Conservation (phyloP, 2,329 filamentous ascomycete genomes). For the Fusarium tupiense region DNA sequence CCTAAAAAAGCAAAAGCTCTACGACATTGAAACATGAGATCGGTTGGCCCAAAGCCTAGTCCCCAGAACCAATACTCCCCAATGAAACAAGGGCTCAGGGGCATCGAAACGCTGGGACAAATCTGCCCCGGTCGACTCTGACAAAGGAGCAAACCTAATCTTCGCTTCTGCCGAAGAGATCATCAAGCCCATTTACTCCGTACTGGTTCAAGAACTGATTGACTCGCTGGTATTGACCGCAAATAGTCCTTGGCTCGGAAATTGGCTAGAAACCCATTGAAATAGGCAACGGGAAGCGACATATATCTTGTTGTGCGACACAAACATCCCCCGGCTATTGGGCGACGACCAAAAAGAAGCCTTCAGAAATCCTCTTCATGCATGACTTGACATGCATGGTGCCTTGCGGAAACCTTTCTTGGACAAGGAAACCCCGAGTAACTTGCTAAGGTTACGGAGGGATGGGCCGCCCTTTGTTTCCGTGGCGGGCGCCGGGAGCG, state of each 20-base stretch:
- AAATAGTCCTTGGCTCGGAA: conserved; percentile 22
- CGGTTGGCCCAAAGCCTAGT: conserved; percentile 33
- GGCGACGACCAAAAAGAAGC: conserved; percentile 3
- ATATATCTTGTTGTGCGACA: conserved; percentile 28
- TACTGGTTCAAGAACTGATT: neutral
- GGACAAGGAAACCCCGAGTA: conserved; percentile 28
- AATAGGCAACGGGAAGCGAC: conserved; percentile 30
- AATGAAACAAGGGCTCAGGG: conserved; percentile 40
- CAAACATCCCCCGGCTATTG: conserved; percentile 27
- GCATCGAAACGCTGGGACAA: conserved; percentile 22
- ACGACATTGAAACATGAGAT: conserved; percentile 39
- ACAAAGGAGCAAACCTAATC: conserved; percentile 25
- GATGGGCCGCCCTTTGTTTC: conserved; percentile 30
- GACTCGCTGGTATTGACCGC: conserved; percentile 11
- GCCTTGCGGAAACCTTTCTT: conserved; percentile 19
- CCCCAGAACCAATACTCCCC: conserved; percentile 33
- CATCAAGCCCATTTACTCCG: neutral
- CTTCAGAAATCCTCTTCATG: conserved; percentile 26
- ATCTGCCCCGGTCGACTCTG: conserved; percentile 17
- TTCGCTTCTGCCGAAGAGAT: conserved; percentile 1
- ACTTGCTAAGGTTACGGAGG: conserved; percentile 15
- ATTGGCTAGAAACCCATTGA: conserved; percentile 19
- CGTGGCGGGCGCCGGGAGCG: conserved; percentile 26
- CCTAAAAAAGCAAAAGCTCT: conserved; percentile 35
- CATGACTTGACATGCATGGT: conserved; percentile 39